Evolutionary conservation across 371 early-diverging fungal genomes (phyloP), one percentile per base, ranked within the genome.

Genomic region (Coemansia sp.): DNA sequence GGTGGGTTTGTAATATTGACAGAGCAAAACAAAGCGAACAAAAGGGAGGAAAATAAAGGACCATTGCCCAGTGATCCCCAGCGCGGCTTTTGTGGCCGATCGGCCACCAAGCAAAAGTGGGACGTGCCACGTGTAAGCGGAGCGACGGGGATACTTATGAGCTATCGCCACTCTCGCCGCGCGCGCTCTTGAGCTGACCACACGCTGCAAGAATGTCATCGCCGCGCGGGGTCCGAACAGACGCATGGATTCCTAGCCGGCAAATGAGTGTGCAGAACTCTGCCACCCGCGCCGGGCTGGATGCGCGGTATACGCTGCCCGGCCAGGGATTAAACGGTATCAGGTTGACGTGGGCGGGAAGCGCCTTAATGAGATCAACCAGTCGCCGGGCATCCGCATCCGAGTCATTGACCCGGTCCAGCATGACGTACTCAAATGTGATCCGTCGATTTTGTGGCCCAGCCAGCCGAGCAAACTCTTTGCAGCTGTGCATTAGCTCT

Each of bases 351-450:
- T 92, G 93, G 1, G 90, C 82, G 8, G 91, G 90, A 5, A 91
- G 62, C 34, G 82, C 80, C 31, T 78, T 80, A 36, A 92, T 63
- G 39, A 92, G 63, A 16, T 81, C 68, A 0, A 83, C 86, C 13
- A 94, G 77, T 13, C 85, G 82, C 35, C 77, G 73, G 16, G 94
- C 94, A 57, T 92, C 89, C 4, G 69, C 67, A 7, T 82, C 53
- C 0, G 85, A 82, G 67, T 94, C 94, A 65, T 94, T 94, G 30
- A 93, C 85, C 45, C 83, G 85, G 53, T 88, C 83, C 55, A 94
- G 80, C 93, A 94, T 90, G 32, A 92, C 91, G 76, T 94, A 93
- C 83, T 90, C 90, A 73, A 90, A 90, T 0, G 90, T 89, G 30
- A 90, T 86, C 54, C 90, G 72, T 20, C 73, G 69, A 52, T 79